Evolutionary conservation across 768 basidiomycete genomes (phyloP), one percentile per base, ranked within the genome.

Genomic region (Dendrothele bispora): DNA sequence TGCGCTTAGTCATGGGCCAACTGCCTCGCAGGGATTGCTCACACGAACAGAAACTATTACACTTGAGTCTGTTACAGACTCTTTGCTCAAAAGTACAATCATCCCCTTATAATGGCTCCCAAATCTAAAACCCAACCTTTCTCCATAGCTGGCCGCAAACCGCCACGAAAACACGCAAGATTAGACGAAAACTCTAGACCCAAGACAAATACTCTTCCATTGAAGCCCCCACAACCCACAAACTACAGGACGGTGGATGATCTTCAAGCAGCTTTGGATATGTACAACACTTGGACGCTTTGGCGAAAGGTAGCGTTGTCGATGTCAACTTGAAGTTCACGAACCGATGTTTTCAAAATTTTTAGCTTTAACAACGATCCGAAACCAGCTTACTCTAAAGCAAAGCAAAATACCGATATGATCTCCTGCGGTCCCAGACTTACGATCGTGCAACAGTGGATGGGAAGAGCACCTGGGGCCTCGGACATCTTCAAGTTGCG

Each of bases 401-500:
- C 58, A 66, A 1, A 69, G 62, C 39, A 86, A 89, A 52, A 58
- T 53, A 7, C 52, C 59, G 7, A 63, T 88, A 11, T 49, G 73
- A 3, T 72, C 79, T 0, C 72, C 79, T 26, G 88, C 91, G 61
- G 73, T 72, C 27, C 74, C n/a, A n/a, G 88, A 27, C 62, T 91
- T 7, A 43, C 73, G 3, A 70, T 91, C 4, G 78, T 73, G 0
- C 79, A 80, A 53, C 65, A 71, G 35, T 91, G 87, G 86, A 62
- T 91, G 54, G 78, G 79, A 29, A 63, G 58, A 10, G 72, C 71
- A 10, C 75, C 83, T 0, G 80, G 77, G 2, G 82, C 78, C 22
- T 69, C 73, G 27, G 83, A 88, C 45, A 43, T 90, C 3, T 86
- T 91, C 55, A 60, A 67, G 17, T 53, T 85, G 12, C 89, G 85